Conservation (phyloP, 257 asterid species). For the Primulina huaijiensis region DNA sequence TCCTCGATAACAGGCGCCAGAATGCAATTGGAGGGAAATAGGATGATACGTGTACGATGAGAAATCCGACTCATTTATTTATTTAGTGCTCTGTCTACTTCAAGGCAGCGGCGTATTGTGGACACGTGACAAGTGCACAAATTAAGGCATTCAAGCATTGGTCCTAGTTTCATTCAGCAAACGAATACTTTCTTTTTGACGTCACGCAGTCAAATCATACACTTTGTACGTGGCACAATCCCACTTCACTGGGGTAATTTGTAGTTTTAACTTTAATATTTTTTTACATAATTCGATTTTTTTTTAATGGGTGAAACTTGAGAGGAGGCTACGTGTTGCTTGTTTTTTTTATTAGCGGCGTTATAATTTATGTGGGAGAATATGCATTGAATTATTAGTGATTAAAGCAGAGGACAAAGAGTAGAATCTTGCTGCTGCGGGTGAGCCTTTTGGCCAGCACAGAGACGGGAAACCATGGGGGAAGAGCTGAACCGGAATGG, state of each 20-base stretch:
- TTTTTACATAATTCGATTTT: too few relatives aligned
- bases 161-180: too few relatives aligned
- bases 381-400: not conserved
- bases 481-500: conserved; percentile 5
- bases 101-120: not conserved
- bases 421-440: not conserved
- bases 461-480: not conserved
- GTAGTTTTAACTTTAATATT: too few relatives aligned
- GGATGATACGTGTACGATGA: not conserved
- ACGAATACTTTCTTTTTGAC: not conserved
- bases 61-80: too few relatives aligned
- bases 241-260: not conserved
- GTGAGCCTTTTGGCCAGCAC: not conserved
- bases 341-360: not conserved
- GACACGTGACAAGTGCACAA: conserved; percentile 7
- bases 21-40: too few relatives aligned
- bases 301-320: too few relatives aligned
- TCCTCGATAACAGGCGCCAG: too few relatives aligned
- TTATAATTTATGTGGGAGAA: not conserved
- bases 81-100: not conserved
- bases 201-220: conserved; percentile 6
- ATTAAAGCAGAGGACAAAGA: too few relatives aligned
- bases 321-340: conserved; percentile 31
- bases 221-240: conserved; percentile 26
- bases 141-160: too few relatives aligned